Conservation (phyloP, 768 basidiomycete genomes). For the Dacryopinax primogenitus region DNA sequence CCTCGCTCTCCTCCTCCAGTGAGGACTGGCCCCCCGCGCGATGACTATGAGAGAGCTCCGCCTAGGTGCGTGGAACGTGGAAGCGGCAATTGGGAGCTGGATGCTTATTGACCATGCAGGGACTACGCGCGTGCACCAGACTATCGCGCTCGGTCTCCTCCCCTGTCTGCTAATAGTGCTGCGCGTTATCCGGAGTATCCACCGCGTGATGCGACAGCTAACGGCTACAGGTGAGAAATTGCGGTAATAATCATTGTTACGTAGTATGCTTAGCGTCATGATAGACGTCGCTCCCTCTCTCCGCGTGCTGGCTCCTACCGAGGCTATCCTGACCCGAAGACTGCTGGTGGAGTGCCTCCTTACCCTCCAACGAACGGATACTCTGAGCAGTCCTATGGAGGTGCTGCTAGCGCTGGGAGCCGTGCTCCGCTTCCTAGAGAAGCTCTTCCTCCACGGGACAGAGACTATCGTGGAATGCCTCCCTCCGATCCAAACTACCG, state of each 20-base stretch:
- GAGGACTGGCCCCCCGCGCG: conserved; percentile 31
- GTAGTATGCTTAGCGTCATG: conserved; percentile 10
- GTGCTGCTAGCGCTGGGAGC: conserved; percentile 28
- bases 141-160: conserved; percentile 42
- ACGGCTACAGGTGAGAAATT: conserved; percentile 14
- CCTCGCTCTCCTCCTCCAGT: conserved; percentile 39
- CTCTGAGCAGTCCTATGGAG: conserved; percentile 36
- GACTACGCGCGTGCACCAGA: conserved; percentile 45
- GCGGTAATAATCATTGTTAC: conserved; percentile 8
- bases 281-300: conserved; percentile 58
- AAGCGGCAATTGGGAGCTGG: background rate
- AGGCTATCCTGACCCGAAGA: conserved; percentile 27
- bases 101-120: conserved; percentile 26
- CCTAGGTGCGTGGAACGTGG: conserved; percentile 31
- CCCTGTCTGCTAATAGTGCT: conserved; percentile 37
- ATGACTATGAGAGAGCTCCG: conserved; percentile 52
- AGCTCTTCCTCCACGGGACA: background rate
- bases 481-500: background rate
- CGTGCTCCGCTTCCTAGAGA: background rate
- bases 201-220: conserved; percentile 23
- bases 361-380: conserved; percentile 12
- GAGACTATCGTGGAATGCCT: background rate
- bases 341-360: conserved; percentile 14
- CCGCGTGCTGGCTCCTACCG: conserved; percentile 31
- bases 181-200: conserved; percentile 12